phyloP scores from a whole-genome alignment of 1,284 basidiomycete species.

The Tylopilus orsonianus region DNA sequence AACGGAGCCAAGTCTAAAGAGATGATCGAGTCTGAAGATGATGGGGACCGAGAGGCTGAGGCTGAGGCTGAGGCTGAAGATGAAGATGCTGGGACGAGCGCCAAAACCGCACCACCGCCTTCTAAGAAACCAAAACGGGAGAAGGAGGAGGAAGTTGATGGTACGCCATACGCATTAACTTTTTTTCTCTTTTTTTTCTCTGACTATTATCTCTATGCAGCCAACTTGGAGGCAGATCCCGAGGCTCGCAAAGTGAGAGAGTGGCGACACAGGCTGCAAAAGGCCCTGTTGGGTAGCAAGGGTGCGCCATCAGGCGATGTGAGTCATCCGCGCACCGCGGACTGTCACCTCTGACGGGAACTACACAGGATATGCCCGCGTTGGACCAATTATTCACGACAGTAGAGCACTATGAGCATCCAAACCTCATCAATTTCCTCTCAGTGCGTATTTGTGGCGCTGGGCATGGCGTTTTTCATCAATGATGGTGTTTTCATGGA shows the following conservation, averaged over 20 bases:
- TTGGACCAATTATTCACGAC: constrained; percentile 79
- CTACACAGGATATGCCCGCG: constrained; percentile 69
- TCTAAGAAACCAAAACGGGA: constrained; percentile 67
- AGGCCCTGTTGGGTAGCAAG: constrained; percentile 69
- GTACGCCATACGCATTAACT: constrained; percentile 26
- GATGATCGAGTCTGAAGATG: constrained; percentile 71
- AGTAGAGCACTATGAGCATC: constrained; percentile 81
- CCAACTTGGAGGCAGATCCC: constrained; percentile 56
- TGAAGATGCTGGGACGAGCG: constrained; percentile 52
- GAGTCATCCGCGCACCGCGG: constrained; percentile 13
- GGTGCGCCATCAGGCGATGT: constrained; percentile 49
- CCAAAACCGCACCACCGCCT: constrained; percentile 58
- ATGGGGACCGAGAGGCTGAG: constrained; percentile 41
- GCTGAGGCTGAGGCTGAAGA: constrained; percentile 47
- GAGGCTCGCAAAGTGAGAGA: constrained; percentile 74
- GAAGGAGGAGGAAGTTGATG: constrained; percentile 62
- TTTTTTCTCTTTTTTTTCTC: constrained; percentile 5
- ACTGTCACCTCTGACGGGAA: constrained; percentile 9
- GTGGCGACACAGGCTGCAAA: constrained; percentile 83
- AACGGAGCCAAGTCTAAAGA: constrained; percentile 64
- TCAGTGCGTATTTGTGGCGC: constrained; percentile 47
- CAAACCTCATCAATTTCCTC: constrained; percentile 85
- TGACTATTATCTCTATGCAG: constrained; percentile 30
- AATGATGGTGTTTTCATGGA: constrained; percentile 21
- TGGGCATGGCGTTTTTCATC: constrained; percentile 19